Conservation (phyloP, 1,284 basidiomycete species). For the Leccinum griseonigrum region DNA sequence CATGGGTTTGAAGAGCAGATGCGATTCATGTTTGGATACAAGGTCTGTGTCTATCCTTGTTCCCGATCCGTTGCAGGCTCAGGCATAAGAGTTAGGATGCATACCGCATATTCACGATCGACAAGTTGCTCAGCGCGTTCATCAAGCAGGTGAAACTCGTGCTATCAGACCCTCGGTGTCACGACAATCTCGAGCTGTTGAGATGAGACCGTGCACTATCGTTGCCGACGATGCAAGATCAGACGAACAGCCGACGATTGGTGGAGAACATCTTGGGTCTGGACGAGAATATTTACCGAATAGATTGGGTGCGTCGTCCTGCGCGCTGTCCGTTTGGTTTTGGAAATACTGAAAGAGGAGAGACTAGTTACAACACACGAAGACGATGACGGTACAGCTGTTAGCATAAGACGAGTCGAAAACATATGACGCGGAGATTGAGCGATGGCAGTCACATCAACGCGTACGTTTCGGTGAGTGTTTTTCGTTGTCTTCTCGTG, state of each 20-base stretch:
- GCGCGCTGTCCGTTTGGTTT: too few species aligned
- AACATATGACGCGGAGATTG: slow-evolving; percentile 82
- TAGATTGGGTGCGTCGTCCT: slow-evolving; percentile 79
- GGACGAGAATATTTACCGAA: slow-evolving; percentile 89
- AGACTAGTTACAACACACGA: slow-evolving; percentile 64
- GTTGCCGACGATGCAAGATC: slow-evolving; percentile 72
- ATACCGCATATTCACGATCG: slow-evolving; percentile 90
- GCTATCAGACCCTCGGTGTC: slow-evolving; percentile 77
- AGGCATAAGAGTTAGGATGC: slow-evolving; percentile 46
- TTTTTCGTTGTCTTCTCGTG: background rate
- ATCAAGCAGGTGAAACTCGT: slow-evolving; percentile 87
- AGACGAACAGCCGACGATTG: slow-evolving; percentile 80
- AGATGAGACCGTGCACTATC: slow-evolving; percentile 72
- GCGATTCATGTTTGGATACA: slow-evolving; percentile 86
- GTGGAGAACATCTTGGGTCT: slow-evolving; percentile 82
- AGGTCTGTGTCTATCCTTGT: slow-evolving; percentile 37
- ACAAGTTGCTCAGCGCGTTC: slow-evolving; percentile 85
- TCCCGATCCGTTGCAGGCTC: background rate
- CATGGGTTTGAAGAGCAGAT: slow-evolving; percentile 88
- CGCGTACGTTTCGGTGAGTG: slow-evolving; percentile 76
- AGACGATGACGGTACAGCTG: slow-evolving; percentile 79
- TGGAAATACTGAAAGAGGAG: slow-evolving; percentile 9
- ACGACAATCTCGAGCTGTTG: slow-evolving; percentile 80
- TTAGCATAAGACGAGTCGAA: slow-evolving; percentile 88
- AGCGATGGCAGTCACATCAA: slow-evolving; percentile 90